Base-by-base conservation (phyloP, 805 yeast species). In the Ascoidea rubescens region DNA sequence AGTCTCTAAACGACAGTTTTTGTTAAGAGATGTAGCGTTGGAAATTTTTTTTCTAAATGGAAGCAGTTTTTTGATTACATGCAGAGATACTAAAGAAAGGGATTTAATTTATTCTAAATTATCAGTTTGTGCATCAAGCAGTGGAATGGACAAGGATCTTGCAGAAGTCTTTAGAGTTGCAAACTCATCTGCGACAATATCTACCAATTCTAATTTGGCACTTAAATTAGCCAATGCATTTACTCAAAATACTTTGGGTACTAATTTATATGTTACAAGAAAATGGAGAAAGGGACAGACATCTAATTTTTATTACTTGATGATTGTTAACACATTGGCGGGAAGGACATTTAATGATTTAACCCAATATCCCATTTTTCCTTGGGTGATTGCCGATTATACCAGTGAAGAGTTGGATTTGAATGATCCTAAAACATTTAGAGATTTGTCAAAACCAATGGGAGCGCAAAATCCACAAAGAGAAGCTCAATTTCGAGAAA, bases 361-460 rank as follows among this genome's bases (percentile, higher is more conserved):
- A 51, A 88, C 96, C 0, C 96, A 88, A 56, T 88, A 88, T 60
- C 96, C 96, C 0, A 84, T 89, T 0, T 89, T 88, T 58, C 96
- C 96, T 0, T 88, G 95, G 95, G 87, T 88, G 0, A 75, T 88
- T 54, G 82, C 93, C 0, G 96, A 88, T 62, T 87, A 88, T 61
- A 72, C 77, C 1, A 84, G 93, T 59, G 80, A 79, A 2, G 75
- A 67, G 10, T 67, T 88, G n/a, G 89, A 88, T 62, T 67, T 89
- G 47, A 62, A 67, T 4, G 70, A 87, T 58, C 82, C 86, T 0
- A 67, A 70, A 6, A 67, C 82, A 0, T 88, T 74, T 61, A 70
- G 96, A 57, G 95, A 88, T 61, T 67, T 88, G 30, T 74, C 87
- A 0, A 87, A 85, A 59, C 96, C 96, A 1, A 89, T 88, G 96